Conservation (phyloP, 148 eudicot species). For the Rhododendron vialii region DNA sequence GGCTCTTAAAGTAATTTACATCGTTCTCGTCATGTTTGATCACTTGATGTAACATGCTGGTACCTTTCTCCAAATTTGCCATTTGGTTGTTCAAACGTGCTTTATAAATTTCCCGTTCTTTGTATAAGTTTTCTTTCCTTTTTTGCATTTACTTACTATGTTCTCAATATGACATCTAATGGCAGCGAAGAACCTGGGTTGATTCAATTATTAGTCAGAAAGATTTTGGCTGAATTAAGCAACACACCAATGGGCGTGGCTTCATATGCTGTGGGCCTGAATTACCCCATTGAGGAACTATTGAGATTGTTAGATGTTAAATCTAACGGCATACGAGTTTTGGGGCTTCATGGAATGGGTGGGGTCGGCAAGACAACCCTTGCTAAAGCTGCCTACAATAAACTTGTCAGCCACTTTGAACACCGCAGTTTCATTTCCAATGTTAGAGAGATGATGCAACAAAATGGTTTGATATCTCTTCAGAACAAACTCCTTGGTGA, state of each 20-base stretch:
- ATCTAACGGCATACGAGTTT: not conserved
- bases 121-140: not conserved
- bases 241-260: not conserved
- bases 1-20: not conserved
- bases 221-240: not conserved
- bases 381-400: slow-evolving; percentile 59
- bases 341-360: slow-evolving; percentile 7
- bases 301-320: not conserved
- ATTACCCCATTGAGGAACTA: not conserved
- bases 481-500: slow-evolving; percentile 25
- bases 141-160: not conserved
- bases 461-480: slow-evolving; percentile 22
- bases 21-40: not conserved
- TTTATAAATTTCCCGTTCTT: not conserved
- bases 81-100: not conserved
- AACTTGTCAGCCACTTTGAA: slow-evolving; percentile 34
- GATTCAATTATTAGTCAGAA: not conserved
- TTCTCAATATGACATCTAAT: not conserved
- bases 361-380: slow-evolving; percentile 57
- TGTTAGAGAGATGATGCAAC: slow-evolving; percentile 26
- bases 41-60: not conserved
- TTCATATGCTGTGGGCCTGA: not conserved
- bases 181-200: not conserved
- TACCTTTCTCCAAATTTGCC: not conserved
- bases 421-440: slow-evolving; percentile 42